These are phyloP conservation scores for Cynara cardunculus DNA, from an alignment of 129 eudicot genomes.

Conservation along the genomic window DNA sequence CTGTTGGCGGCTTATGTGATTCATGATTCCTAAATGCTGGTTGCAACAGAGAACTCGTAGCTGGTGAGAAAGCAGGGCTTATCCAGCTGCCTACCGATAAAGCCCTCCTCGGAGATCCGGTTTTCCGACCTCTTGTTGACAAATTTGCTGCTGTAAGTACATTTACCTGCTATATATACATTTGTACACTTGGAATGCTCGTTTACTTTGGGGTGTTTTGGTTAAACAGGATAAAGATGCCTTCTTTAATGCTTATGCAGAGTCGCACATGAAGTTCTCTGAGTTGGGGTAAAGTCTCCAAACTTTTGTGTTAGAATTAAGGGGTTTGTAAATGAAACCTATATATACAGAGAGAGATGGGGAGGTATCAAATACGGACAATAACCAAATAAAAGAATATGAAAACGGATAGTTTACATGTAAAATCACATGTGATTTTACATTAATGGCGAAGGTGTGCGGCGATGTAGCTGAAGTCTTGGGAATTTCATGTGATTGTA, in stretches of 20 bases:
- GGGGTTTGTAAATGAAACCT: too few relatives aligned
- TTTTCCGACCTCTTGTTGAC: conserved; percentile 79
- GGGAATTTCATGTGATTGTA: too few relatives aligned
- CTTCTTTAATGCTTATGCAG: conserved; percentile 87
- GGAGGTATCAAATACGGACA: too few relatives aligned
- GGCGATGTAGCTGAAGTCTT: too few relatives aligned
- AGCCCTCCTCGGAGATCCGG: conserved; percentile 72
- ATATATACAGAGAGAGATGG: too few relatives aligned
- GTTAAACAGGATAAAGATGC: conserved; percentile 73
- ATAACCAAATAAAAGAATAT: too few relatives aligned
- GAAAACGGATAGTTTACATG: too few relatives aligned
- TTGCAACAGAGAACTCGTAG: conserved; percentile 64
- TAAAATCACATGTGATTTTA: too few relatives aligned
- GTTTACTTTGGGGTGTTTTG: not conserved
- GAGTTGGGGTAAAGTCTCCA: conserved; percentile 68
- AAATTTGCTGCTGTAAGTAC: conserved; percentile 73
- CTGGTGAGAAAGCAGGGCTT: conserved; percentile 88
- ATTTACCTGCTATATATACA: not conserved
- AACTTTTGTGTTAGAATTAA: not conserved
- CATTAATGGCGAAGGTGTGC: too few relatives aligned
- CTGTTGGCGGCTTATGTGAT: too few relatives aligned
- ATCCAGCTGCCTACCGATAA: conserved; percentile 85
- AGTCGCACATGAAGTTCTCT: conserved; percentile 78
- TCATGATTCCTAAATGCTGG: not conserved
- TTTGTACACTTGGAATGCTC: not conserved